Conservation (phyloP, 176 grass and related monocot species). For the Miscanthus lutarioriparius region DNA sequence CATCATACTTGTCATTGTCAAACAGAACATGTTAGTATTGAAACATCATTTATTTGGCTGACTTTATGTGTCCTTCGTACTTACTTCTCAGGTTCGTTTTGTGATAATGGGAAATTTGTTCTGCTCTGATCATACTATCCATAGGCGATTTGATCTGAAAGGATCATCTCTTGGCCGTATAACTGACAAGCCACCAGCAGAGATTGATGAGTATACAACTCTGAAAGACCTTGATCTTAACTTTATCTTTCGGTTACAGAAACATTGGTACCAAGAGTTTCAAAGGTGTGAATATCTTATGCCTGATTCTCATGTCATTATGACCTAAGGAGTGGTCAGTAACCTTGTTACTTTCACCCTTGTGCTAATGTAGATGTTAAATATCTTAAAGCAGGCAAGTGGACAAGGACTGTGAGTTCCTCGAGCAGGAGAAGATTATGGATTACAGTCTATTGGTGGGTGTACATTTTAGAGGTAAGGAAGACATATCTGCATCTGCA, state of each 20-base stretch:
- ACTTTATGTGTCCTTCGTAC: conserved; percentile 22
- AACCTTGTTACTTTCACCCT: conserved; percentile 34
- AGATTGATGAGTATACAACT: conserved; percentile 92
- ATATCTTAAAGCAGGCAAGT: conserved; percentile 72
- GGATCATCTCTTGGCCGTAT: conserved; percentile 84
- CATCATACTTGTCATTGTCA: neutral
- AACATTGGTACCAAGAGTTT: conserved; percentile 79
- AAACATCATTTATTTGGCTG: conserved; percentile 32
- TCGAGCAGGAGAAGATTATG: conserved; percentile 91
- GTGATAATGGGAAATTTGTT: conserved; percentile 98
- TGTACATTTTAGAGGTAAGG: conserved; percentile 81
- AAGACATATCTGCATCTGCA: conserved; percentile 14
- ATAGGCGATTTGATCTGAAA: conserved; percentile 94
- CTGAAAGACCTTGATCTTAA: conserved; percentile 98
- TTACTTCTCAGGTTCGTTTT: conserved; percentile 75
- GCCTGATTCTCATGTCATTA: conserved; percentile 17
- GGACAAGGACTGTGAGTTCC: conserved; percentile 81
- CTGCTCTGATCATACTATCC: conserved; percentile 79
- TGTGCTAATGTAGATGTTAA: conserved; percentile 43
- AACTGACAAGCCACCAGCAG: conserved; percentile 67
- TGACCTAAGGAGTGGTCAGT: neutral
- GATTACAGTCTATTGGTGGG: conserved; percentile 95
- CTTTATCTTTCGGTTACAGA: conserved; percentile 80
- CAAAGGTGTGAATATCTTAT: conserved; percentile 58
- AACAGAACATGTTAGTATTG: neutral